Percentiles rank a stretch among this genome's conserved stretches.
Conservation (phyloP, 2,329 filamentous ascomycete genomes). For the Zalaria obscura region DNA sequence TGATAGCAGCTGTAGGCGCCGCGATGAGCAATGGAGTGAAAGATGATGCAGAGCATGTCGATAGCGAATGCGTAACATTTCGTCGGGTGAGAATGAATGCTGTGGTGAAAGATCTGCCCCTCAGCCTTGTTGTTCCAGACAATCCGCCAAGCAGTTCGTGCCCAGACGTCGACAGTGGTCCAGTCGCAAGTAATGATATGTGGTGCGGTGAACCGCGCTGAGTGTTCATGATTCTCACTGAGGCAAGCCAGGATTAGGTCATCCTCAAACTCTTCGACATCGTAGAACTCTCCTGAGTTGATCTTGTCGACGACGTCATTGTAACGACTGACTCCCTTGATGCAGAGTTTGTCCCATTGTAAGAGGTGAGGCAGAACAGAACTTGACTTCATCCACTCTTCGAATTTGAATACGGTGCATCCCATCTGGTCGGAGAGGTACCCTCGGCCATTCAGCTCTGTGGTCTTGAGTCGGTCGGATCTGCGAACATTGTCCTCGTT, state of each 20-base stretch:
- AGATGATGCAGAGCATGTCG: constrained; percentile 12
- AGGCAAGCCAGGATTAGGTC: neutral
- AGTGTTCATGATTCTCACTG: neutral
- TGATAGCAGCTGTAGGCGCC: constrained; percentile 6
- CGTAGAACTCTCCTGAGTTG: neutral
- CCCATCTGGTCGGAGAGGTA: neutral
- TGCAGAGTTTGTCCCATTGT: neutral
- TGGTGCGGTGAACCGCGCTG: neutral
- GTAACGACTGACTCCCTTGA: neutral
- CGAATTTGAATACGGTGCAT: neutral
- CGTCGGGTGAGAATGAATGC: constrained; percentile 7
- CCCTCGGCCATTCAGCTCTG: neutral
- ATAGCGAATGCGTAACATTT: constrained; percentile 9
- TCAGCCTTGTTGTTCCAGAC: constrained; percentile 8
- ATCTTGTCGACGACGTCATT: neutral
- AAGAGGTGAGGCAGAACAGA: neutral
- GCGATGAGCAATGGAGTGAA: constrained; percentile 11
- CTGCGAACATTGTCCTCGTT: too few species aligned
- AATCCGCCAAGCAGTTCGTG: constrained; percentile 11
- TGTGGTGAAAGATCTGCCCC: constrained; percentile 8
- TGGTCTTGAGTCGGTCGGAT: too few species aligned
- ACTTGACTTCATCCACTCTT: neutral
- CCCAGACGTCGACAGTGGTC: constrained; percentile 12
- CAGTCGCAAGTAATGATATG: constrained; percentile 6
- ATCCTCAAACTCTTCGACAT: neutral